phyloP scores from a whole-genome alignment of 116 monocot species.

The Trichopus zeylanicus region DNA sequence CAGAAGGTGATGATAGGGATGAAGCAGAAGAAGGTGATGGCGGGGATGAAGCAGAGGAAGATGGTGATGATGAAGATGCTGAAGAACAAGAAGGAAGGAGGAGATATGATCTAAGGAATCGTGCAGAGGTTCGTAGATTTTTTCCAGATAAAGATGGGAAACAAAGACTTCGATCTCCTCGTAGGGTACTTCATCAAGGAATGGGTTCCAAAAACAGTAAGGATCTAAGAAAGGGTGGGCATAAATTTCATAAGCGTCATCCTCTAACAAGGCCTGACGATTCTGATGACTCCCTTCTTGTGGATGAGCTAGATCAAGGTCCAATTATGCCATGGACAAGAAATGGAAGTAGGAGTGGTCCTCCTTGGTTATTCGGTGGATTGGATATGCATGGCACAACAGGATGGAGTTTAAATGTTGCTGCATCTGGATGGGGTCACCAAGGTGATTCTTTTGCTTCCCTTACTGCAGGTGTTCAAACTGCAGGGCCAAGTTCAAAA shows the following conservation, averaged over 20 bases:
- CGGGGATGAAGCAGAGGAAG: conserved; percentile 59
- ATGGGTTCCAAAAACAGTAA: conserved; percentile 64
- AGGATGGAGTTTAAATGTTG: conserved; percentile 78
- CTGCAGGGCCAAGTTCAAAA: conserved; percentile 97
- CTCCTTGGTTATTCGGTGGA: conserved; percentile 82
- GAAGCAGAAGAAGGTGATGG: conserved; percentile 51
- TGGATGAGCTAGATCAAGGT: conserved; percentile 88
- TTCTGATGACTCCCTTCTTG: conserved; percentile 99
- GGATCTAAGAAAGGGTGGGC: conserved; percentile 63
- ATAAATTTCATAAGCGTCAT: conserved; percentile 70
- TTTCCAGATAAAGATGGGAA: conserved; percentile 80
- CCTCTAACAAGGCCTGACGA: conserved; percentile 66
- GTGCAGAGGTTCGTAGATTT: conserved; percentile 77
- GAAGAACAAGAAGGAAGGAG: conserved; percentile 86
- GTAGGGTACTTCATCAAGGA: conserved; percentile 73
- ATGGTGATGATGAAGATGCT: conserved; percentile 75
- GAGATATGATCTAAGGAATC: conserved; percentile 86
- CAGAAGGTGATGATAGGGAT: conserved; percentile 39
- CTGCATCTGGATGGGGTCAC: conserved; percentile 93
- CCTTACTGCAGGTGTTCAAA: conserved; percentile 63
- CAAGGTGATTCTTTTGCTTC: conserved; percentile 61
- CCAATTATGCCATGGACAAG: conserved; percentile 77
- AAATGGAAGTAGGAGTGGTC: conserved; percentile 61
- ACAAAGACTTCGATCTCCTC: conserved; percentile 67
- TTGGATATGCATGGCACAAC: conserved; percentile 77